phyloP scores from a whole-genome alignment of 371 early-diverging fungal genomes.

The Mucor piriformis region DNA sequence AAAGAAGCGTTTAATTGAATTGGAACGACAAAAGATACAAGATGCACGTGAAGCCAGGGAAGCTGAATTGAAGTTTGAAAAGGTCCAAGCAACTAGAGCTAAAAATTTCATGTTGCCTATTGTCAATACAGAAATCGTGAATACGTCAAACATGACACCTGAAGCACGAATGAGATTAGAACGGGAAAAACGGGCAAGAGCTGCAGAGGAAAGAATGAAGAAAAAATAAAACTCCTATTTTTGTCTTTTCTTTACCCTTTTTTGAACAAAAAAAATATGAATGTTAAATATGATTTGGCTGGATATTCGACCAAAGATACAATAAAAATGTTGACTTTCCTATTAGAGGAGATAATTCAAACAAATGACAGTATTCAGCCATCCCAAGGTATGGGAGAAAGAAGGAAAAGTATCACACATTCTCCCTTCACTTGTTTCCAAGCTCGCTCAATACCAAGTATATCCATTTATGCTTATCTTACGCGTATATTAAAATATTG shows the following conservation, averaged over 20 bases:
- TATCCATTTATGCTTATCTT: conserved; percentile 82
- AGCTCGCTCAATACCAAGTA: conserved; percentile 87
- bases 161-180: conserved; percentile 78
- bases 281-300: conserved; percentile 51
- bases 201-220: conserved; percentile 74
- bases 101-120: conserved; percentile 26
- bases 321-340: conserved; percentile 63
- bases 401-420: conserved; percentile 24
- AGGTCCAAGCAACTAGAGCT: conserved; percentile 24
- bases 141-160: conserved; percentile 67
- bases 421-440: conserved; percentile 70
- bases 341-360: conserved; percentile 59
- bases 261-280: background rate
- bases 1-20: conserved; percentile 42
- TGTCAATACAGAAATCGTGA: conserved; percentile 15
- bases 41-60: conserved; percentile 43
- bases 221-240: conserved; percentile 10
- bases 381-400: conserved; percentile 25
- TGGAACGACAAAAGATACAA: conserved; percentile 27
- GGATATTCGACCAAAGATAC: conserved; percentile 66
- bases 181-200: conserved; percentile 81
- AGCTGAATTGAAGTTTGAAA: conserved; percentile 37
- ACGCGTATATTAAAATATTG: conserved; percentile 89
- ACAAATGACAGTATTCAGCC: conserved; percentile 52
- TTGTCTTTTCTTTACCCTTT: conserved; percentile 2